A percentile compares a stretch with the other conserved stretches of the same genome.
phyloP scores from a whole-genome alignment of 1,139 yeast genomes.

The Kodamaea arcana region DNA sequence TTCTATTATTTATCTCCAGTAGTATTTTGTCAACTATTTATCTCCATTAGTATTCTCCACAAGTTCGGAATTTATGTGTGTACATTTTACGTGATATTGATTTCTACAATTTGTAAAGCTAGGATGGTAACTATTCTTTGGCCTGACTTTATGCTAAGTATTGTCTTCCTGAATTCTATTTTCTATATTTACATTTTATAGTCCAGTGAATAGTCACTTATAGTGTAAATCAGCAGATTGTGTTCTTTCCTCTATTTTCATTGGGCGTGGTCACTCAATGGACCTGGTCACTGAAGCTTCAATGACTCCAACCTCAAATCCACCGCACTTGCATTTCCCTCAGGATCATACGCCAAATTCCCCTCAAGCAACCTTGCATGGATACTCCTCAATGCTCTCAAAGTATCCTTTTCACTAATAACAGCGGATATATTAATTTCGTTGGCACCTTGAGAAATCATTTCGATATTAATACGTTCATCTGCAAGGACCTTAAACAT shows the following conservation, averaged over 20 bases:
- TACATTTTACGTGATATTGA: too few species aligned
- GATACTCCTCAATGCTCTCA: slow-evolving; percentile 80
- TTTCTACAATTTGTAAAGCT: too few species aligned
- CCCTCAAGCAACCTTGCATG: slow-evolving; percentile 73
- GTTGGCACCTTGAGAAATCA: slow-evolving; percentile 98
- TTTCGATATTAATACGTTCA: slow-evolving; percentile 88
- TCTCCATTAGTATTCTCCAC: too few species aligned
- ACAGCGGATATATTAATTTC: slow-evolving; percentile 97
- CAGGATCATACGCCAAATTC: slow-evolving; percentile 20
- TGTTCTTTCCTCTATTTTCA: too few species aligned
- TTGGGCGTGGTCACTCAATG: too few species aligned
- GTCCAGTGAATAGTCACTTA: too few species aligned
- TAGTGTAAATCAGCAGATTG: too few species aligned
- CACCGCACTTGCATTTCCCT: slow-evolving; percentile 25
- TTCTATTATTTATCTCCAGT: too few species aligned
- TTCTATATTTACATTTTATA: not conserved
- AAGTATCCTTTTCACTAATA: slow-evolving; percentile 75
- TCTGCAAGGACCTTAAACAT: slow-evolving; percentile 95
- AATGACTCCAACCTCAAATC: slow-evolving; percentile 37
- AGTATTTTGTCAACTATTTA: too few species aligned
- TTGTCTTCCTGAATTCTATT: not conserved
- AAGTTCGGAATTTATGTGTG: too few species aligned
- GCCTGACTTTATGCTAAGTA: too few species aligned
- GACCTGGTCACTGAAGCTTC: slow-evolving; percentile 9
- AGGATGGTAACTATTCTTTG: too few species aligned